A percentile compares a stretch with the other conserved stretches of the same genome.
Conservation (phyloP, 345 rosid species). For the Arabis hirsuta region DNA sequence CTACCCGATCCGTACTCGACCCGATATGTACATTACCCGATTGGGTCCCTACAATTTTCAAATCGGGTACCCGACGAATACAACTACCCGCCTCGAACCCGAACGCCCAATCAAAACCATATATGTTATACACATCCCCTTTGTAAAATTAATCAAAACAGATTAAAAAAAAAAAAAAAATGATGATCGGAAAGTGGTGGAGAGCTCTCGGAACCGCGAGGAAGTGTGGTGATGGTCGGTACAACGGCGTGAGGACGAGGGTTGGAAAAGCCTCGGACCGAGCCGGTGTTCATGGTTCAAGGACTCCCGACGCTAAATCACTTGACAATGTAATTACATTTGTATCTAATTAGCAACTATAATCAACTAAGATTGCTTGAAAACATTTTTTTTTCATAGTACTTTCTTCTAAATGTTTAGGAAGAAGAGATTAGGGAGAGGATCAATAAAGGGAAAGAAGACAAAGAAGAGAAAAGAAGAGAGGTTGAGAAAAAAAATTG, state of each 20-base stretch:
- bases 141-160: background rate
- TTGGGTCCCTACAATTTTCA: too few relatives aligned
- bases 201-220: slow-evolving; percentile 4
- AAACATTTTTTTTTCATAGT: background rate
- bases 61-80: too few relatives aligned
- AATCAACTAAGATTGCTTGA: background rate
- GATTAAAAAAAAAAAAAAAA: background rate
- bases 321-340: slow-evolving; percentile 36
- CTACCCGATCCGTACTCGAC: too few relatives aligned
- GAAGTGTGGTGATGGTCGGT: slow-evolving; percentile 11
- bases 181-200: slow-evolving; percentile 34
- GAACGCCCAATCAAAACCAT: background rate
- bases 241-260: slow-evolving; percentile 30
- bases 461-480: slow-evolving; percentile 26
- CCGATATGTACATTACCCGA: too few relatives aligned
- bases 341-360: background rate
- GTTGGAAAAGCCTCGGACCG: slow-evolving; percentile 44
- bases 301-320: slow-evolving; percentile 33
- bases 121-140: background rate
- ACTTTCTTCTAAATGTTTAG: background rate
- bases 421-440: slow-evolving; percentile 39
- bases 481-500: slow-evolving; percentile 27
- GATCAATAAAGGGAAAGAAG: slow-evolving; percentile 36
- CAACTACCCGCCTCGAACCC: too few relatives aligned
- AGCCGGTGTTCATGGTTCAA: slow-evolving; percentile 44